Conservation (phyloP, 179 eudicot genomes). For the Corrigiola litoralis region DNA sequence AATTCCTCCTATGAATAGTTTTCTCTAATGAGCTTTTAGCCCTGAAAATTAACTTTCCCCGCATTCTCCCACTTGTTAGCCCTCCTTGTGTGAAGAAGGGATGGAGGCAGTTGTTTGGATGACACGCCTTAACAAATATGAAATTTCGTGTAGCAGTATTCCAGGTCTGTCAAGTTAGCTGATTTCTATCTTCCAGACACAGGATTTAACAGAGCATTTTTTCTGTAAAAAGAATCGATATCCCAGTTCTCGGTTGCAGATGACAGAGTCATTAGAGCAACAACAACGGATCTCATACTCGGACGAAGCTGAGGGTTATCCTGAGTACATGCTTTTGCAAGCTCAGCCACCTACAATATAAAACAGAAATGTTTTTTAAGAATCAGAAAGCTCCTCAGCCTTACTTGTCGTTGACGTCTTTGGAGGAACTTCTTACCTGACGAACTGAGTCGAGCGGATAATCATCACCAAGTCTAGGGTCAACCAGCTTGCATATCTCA, state of each 20-base stretch:
- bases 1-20: too few species aligned
- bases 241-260: constrained; percentile 56
- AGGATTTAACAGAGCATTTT: constrained; percentile 32
- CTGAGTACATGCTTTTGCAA: constrained; percentile 62
- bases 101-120: too few species aligned
- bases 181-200: constrained; percentile 45
- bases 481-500: constrained; percentile 42
- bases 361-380: neutral
- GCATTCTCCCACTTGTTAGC: too few species aligned
- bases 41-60: too few species aligned
- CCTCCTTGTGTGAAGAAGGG: too few species aligned
- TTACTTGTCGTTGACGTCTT: neutral
- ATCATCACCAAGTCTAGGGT: constrained; percentile 53
- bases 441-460: constrained; percentile 49
- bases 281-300: constrained; percentile 59
- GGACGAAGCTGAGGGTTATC: constrained; percentile 59
- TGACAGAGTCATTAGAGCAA: constrained; percentile 49
- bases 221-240: constrained; percentile 40
- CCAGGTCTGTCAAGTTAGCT: neutral
- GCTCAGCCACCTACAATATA: constrained; percentile 46
- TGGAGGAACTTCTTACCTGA: constrained; percentile 35
- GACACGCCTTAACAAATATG: too few species aligned
- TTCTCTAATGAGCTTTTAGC: too few species aligned
- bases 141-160: neutral
- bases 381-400: neutral